Evolutionary conservation across 164 flowering plant genomes (phyloP).

Genomic region (Berberis vulgaris): DNA sequence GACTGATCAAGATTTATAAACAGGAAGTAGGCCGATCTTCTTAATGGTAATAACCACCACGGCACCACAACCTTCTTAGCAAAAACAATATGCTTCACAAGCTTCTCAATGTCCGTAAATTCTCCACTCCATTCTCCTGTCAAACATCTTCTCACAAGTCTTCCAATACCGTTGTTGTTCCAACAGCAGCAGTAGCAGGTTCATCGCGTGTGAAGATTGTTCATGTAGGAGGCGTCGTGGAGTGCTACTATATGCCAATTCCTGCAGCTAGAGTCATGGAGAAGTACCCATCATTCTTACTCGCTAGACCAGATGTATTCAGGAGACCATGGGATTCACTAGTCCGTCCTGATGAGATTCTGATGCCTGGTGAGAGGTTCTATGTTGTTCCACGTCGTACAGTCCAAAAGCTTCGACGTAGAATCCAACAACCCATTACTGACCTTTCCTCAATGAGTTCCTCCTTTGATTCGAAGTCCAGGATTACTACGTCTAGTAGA

Average conservation of each 20-base stretch:
- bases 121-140: too few relatives aligned
- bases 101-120: too few relatives aligned
- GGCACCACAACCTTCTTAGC: too few relatives aligned
- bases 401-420: constrained; percentile 27
- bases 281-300: constrained; percentile 32
- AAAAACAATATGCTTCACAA: too few relatives aligned
- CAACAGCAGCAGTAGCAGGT: too few relatives aligned
- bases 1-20: too few relatives aligned
- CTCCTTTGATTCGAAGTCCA: not conserved
- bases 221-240: constrained; percentile 37
- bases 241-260: constrained; percentile 37
- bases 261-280: constrained; percentile 40
- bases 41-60: too few relatives aligned
- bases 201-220: constrained; percentile 31
- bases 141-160: too few relatives aligned
- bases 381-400: constrained; percentile 32
- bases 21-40: too few relatives aligned
- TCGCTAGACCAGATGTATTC: constrained; percentile 40
- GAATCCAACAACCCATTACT: constrained; percentile 10
- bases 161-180: too few relatives aligned
- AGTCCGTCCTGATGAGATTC: constrained; percentile 28
- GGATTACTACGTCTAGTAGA: not conserved
- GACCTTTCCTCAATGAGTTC: not conserved
- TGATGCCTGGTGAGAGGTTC: constrained; percentile 34
- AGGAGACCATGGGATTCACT: constrained; percentile 36